These are phyloP conservation scores for Digitaria exilis DNA, from an alignment of 202 grass and related monocot genomes.

Conservation along the genomic window DNA sequence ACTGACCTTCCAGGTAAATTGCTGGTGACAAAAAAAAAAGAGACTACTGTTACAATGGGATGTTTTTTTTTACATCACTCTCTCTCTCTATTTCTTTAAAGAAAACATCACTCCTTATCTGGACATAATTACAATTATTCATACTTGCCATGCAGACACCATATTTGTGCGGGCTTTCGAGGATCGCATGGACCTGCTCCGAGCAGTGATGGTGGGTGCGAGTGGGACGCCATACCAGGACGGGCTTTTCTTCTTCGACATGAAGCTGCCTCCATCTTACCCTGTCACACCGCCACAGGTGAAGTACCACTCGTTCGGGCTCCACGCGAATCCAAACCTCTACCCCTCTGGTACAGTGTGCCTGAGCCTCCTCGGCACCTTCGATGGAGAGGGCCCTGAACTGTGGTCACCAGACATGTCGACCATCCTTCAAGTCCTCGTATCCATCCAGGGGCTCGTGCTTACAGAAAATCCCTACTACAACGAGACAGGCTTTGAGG, in stretches of 20 bases:
- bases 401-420: neutral
- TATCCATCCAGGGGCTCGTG: slow-evolving; percentile 2
- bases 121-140: no score
- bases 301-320: neutral
- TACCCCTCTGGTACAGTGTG: neutral
- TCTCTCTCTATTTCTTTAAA: no score
- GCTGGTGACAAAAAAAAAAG: no score
- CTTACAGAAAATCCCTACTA: neutral
- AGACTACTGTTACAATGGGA: no score
- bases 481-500: neutral
- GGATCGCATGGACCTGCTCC: neutral
- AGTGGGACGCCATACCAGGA: neutral
- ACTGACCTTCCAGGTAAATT: slow-evolving; percentile 9
- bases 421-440: neutral
- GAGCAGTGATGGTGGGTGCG: neutral
- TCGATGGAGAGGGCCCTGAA: neutral
- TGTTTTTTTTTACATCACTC: no score
- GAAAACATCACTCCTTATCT: no score
- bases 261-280: neutral
- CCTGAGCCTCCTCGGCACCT: neutral
- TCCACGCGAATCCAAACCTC: neutral
- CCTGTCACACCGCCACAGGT: neutral
- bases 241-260: neutral
- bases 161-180: neutral
- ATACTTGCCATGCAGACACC: neutral